phyloP scores from a whole-genome alignment of 371 early-diverging fungal species.

The Syncephalastrum sp. region DNA sequence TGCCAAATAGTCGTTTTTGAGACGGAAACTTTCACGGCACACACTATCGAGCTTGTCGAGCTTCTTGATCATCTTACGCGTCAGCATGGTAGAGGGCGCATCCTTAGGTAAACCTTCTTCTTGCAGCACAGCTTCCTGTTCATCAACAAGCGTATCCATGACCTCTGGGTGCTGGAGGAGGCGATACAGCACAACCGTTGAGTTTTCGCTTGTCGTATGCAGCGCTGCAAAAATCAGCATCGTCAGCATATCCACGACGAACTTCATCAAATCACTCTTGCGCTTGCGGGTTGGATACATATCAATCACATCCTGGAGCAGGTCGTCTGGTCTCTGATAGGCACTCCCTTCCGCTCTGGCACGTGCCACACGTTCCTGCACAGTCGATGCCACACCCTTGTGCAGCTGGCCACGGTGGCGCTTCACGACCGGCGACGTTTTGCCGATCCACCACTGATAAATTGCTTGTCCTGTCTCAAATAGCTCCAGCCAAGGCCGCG shows the following conservation, averaged over 20 bases:
- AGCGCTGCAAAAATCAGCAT: conserved; percentile 40
- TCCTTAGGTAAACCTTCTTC: conserved; percentile 13
- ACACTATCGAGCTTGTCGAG: conserved; percentile 52
- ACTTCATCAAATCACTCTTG: neutral
- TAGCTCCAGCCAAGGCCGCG: conserved; percentile 9
- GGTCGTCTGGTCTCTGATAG: conserved; percentile 11
- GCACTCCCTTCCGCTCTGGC: neutral
- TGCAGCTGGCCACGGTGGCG: conserved; percentile 9
- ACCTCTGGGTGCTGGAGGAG: conserved; percentile 33
- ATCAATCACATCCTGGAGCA: conserved; percentile 23
- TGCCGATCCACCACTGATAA: conserved; percentile 18
- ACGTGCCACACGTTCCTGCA: conserved; percentile 5
- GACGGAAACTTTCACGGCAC: conserved; percentile 44
- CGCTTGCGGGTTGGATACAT: conserved; percentile 6
- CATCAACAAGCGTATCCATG: conserved; percentile 31
- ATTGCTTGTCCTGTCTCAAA: conserved; percentile 4
- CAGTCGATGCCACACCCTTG: conserved; percentile 9
- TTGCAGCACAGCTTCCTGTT: conserved; percentile 32
- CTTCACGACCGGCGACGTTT: neutral
- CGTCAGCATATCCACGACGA: conserved; percentile 20
- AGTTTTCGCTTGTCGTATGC: conserved; percentile 39
- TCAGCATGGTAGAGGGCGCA: conserved; percentile 10
- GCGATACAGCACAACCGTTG: conserved; percentile 29
- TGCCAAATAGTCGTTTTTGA: conserved; percentile 14
- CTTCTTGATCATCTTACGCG: conserved; percentile 24